Evolutionary conservation across 75 land plant species (phyloP).

Genomic region (Pinus albicaulis): DNA sequence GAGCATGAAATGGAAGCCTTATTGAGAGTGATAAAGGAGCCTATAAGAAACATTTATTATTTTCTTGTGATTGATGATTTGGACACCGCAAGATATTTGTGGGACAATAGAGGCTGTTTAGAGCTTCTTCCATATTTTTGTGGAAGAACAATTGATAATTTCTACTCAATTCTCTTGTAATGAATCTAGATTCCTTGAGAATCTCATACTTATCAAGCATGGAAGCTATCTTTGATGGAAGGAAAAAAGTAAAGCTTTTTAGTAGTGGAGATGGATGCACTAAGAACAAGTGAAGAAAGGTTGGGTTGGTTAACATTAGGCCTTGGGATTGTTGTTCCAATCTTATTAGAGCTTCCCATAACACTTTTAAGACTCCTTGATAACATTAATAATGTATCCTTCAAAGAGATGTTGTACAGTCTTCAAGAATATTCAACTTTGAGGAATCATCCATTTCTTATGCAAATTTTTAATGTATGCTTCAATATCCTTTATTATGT

Average conservation of each 20-base stretch:
- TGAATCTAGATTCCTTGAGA: too few relatives aligned
- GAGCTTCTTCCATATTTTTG: conserved; percentile 88
- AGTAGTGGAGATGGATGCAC: too few relatives aligned
- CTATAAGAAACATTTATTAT: conserved; percentile 75
- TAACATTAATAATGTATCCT: too few relatives aligned
- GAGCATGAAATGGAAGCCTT: conserved; percentile 85
- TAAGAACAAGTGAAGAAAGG: too few relatives aligned
- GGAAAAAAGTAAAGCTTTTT: too few relatives aligned
- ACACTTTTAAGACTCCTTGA: too few relatives aligned
- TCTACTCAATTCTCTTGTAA: too few relatives aligned
- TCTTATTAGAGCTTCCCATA: too few relatives aligned
- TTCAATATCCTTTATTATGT: conserved; percentile 77
- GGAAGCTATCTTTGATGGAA: too few relatives aligned
- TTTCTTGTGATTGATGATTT: conserved; percentile 86
- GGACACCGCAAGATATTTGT: conserved; percentile 87
- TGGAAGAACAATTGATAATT: conserved; percentile 11
- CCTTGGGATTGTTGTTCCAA: too few relatives aligned
- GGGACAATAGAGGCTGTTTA: conserved; percentile 65
- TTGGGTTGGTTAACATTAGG: too few relatives aligned
- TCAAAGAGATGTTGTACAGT: neutral
- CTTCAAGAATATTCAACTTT: conserved; percentile 46
- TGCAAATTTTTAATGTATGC: conserved; percentile 86
- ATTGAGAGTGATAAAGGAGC: conserved; percentile 60
- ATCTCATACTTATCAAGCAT: too few relatives aligned
- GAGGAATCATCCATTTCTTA: conserved; percentile 57